Evolutionary conservation across 2,329 filamentous ascomycete species (phyloP).

Genomic region (Fusarium oligoseptatum): DNA sequence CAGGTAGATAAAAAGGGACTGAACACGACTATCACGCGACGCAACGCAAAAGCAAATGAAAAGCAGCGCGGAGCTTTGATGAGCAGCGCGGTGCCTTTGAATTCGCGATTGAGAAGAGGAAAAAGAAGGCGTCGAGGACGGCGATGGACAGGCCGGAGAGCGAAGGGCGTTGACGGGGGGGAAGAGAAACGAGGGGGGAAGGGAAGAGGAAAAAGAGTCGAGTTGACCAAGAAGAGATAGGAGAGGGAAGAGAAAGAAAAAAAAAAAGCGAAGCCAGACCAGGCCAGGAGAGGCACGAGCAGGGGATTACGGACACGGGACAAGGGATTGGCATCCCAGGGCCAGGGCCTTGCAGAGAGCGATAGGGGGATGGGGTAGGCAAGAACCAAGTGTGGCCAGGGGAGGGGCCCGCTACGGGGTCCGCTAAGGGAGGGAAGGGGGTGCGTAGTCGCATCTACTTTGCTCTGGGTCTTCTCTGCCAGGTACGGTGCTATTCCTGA

Average conservation of each 20-base stretch:
- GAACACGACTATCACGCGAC: constrained; percentile 33
- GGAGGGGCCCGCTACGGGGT: constrained; percentile 38
- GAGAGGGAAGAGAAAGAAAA: constrained; percentile 45
- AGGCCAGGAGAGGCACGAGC: constrained; percentile 44
- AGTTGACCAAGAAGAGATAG: constrained; percentile 44
- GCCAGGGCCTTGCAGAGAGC: constrained; percentile 44
- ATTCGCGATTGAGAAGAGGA: constrained; percentile 32
- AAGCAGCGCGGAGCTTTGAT: constrained; percentile 35
- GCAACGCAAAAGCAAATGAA: constrained; percentile 36
- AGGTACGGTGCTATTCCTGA: constrained; percentile 17
- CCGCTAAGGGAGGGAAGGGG: constrained; percentile 40
- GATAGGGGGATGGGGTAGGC: constrained; percentile 44
- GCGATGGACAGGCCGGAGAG: constrained; percentile 45
- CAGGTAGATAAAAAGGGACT: constrained; percentile 38
- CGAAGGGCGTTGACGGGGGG: constrained; percentile 47
- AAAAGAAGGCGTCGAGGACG: constrained; percentile 41
- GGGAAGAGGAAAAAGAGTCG: constrained; percentile 37
- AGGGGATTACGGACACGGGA: constrained; percentile 48
- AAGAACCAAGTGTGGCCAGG: constrained; percentile 18
- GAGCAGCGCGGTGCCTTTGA: constrained; percentile 41
- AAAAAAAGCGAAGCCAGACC: constrained; percentile 42
- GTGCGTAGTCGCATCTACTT: neutral
- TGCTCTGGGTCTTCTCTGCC: neutral
- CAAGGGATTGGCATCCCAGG: constrained; percentile 46
- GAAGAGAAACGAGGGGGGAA: constrained; percentile 40